Conservation (phyloP, 1,284 basidiomycete genomes). For the Ustilago sp. region DNA sequence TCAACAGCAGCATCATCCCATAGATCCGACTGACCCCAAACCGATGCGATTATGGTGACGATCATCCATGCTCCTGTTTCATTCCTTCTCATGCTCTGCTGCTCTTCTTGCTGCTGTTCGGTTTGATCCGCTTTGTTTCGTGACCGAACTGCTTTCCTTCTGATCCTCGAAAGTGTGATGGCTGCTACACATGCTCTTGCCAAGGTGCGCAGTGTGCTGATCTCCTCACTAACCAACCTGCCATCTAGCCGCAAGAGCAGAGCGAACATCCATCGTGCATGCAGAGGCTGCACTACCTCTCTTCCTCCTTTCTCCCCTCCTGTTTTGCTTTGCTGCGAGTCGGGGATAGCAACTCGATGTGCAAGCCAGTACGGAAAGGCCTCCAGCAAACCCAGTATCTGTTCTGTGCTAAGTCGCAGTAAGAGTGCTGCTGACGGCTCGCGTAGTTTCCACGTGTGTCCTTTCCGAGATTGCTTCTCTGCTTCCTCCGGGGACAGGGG, state of each 20-base stretch:
- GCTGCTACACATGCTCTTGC: conserved; percentile 79
- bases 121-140: conserved; percentile 3
- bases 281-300: conserved; percentile 75
- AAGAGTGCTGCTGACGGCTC: conserved; percentile 29
- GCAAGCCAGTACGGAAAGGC: conserved; percentile 50
- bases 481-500: conserved; percentile 10
- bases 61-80: conserved; percentile 85
- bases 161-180: conserved; percentile 67
- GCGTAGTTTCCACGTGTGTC: conserved; percentile 27
- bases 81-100: conserved; percentile 68
- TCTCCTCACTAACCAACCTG: conserved; percentile 80
- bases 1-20: conserved; percentile 77
- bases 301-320: not conserved
- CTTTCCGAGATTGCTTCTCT: conserved; percentile 17
- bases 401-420: conserved; percentile 37
- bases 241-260: conserved; percentile 81
- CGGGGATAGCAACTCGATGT: conserved; percentile 17
- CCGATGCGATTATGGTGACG: conserved; percentile 77
- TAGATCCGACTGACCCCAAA: conserved; percentile 89
- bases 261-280: conserved; percentile 85
- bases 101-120: conserved; percentile 17
- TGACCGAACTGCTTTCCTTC: conserved; percentile 33
- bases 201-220: conserved; percentile 80
- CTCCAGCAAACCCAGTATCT: conserved; percentile 46
- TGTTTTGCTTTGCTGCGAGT: conserved; percentile 13